These are phyloP conservation scores for Naganishia kalamii DNA, from an alignment of 768 basidiomycete species.

Conservation along the genomic window DNA sequence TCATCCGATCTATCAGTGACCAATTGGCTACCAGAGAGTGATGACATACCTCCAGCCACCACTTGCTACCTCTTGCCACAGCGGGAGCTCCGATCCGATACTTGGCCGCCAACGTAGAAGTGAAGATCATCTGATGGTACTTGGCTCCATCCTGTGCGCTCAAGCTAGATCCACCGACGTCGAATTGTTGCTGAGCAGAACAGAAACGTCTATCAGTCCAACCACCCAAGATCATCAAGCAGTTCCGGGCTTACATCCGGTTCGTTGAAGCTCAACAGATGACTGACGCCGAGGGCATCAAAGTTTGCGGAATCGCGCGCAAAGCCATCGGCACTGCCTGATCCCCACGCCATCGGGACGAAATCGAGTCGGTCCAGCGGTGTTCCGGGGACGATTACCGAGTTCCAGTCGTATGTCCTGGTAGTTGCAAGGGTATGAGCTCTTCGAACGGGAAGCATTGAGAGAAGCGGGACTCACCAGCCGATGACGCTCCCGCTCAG, in stretches of 20 bases:
- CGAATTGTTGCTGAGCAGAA: not conserved
- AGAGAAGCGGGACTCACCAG: not conserved
- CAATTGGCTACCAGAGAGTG: not conserved
- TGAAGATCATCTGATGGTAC: slow-evolving; percentile 28
- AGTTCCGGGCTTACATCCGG: slow-evolving; percentile 22
- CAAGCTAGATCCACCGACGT: slow-evolving; percentile 24
- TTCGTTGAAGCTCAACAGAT: slow-evolving; percentile 37
- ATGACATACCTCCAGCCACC: slow-evolving; percentile 31
- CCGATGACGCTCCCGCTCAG: not conserved
- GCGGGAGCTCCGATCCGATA: slow-evolving; percentile 32
- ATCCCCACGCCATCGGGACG: not conserved
- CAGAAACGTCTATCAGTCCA: not conserved
- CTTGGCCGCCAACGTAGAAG: slow-evolving; percentile 15
- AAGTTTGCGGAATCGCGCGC: slow-evolving; percentile 1
- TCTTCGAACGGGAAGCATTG: not conserved
- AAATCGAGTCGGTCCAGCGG: not conserved
- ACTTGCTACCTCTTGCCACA: slow-evolving; percentile 32
- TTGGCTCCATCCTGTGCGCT: slow-evolving; percentile 22
- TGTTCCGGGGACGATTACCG: not conserved
- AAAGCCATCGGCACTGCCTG: not conserved
- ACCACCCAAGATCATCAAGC: not conserved
- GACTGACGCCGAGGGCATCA: slow-evolving; percentile 20
- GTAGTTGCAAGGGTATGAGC: not conserved
- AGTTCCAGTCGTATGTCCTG: slow-evolving; percentile 9
- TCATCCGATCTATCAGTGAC: not conserved